Conservation (phyloP, 441 rosid genomes). For the Eruca vesicaria region DNA sequence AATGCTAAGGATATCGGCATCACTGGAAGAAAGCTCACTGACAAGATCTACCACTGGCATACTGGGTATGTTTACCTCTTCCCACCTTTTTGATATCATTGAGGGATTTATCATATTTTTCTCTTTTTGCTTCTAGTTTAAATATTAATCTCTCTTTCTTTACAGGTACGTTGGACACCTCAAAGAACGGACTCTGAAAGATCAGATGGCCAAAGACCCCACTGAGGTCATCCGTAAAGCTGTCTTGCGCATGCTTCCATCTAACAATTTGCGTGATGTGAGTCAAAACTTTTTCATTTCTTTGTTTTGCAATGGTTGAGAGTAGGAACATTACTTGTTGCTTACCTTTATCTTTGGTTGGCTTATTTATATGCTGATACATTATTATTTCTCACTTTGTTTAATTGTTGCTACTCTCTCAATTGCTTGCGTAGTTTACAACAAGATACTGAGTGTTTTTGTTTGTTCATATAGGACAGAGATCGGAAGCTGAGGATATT, state of each 20-base stretch:
- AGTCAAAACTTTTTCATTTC: not conserved
- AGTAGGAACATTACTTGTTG: too few relatives aligned
- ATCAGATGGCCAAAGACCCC: conserved; percentile 92
- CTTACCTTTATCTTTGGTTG: too few relatives aligned
- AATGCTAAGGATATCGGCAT: conserved; percentile 88
- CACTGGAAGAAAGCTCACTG: conserved; percentile 92
- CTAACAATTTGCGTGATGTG: conserved; percentile 94
- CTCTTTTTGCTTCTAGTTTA: not conserved
- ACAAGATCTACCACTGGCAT: conserved; percentile 91
- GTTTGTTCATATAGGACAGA: conserved; percentile 56
- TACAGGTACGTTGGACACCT: conserved; percentile 90
- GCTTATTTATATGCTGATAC: not conserved
- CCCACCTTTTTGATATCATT: not conserved
- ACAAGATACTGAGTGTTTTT: not conserved
- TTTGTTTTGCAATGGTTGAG: too few relatives aligned
- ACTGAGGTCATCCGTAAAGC: conserved; percentile 99
- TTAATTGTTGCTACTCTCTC: not conserved
- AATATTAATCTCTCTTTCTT: not conserved
- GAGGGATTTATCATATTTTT: too few relatives aligned
- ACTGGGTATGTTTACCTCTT: conserved; percentile 69
- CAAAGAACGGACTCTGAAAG: conserved; percentile 94
- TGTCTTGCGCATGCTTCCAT: conserved; percentile 95
- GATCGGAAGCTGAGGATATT: conserved; percentile 93
- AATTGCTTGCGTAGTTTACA: not conserved
- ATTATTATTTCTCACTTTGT: not conserved